Percentiles rank a stretch among this genome's conserved stretches.
Evolutionary conservation across 2,329 filamentous ascomycete genomes (phyloP).

Genomic region (Furcasterigmium sp.): DNA sequence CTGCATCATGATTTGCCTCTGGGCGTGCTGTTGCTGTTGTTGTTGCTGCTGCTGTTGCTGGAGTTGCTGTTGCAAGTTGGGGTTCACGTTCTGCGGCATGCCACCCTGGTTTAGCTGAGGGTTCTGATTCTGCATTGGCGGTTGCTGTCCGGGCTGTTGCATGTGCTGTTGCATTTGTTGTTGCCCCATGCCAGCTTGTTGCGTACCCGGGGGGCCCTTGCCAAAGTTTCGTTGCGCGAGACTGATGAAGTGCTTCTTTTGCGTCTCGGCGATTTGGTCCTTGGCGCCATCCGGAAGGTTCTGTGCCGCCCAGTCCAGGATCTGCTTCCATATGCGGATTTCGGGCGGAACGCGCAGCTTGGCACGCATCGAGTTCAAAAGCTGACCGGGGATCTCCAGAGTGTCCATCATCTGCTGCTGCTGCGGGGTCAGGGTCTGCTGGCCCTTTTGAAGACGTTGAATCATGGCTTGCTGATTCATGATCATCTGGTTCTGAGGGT

Average conservation of each 20-base stretch:
- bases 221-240: not conserved
- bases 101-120: constrained; percentile 2
- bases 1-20: constrained; percentile 12
- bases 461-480: constrained; percentile 19
- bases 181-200: not conserved
- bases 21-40: constrained; percentile 5
- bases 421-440: constrained; percentile 17
- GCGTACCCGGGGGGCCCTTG: not conserved
- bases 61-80: too few species aligned
- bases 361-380: constrained; percentile 23
- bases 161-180: constrained; percentile 20
- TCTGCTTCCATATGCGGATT: constrained; percentile 43
- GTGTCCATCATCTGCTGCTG: constrained; percentile 37
- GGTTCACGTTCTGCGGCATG: constrained; percentile 5
- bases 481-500: constrained; percentile 6
- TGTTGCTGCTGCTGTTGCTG: too few species aligned
- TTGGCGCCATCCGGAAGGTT: constrained; percentile 27
- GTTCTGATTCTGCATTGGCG: constrained; percentile 8
- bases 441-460: constrained; percentile 13
- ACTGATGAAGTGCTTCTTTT: constrained; percentile 32
- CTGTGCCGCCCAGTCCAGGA: constrained; percentile 35
- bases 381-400: constrained; percentile 38
- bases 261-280: constrained; percentile 25
- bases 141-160: constrained; percentile 13
- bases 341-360: constrained; percentile 28